phyloP scores from a whole-genome alignment of 257 asterid genomes.

The Ilex asprella region DNA sequence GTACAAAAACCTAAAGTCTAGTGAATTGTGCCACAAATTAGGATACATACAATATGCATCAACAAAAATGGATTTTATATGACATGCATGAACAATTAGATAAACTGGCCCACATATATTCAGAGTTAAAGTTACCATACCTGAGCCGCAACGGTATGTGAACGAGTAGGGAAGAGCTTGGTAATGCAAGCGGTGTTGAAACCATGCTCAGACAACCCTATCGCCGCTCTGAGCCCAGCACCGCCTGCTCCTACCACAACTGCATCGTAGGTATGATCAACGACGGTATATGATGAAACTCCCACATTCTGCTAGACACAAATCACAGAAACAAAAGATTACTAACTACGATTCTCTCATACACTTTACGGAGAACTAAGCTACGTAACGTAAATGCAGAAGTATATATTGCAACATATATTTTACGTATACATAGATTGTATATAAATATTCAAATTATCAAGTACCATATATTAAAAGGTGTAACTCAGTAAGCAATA shows the following conservation, averaged over 20 bases:
- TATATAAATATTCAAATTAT: no score
- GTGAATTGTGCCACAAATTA: no score
- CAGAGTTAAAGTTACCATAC: constrained; percentile 21
- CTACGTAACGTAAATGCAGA: neutral
- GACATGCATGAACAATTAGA: neutral
- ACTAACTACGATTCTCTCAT: no score
- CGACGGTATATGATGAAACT: constrained; percentile 71
- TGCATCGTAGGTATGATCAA: constrained; percentile 98
- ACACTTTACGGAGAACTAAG: neutral
- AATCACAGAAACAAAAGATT: neutral
- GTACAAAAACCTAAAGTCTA: no score
- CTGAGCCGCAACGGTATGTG: constrained; percentile 99
- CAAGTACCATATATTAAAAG: neutral
- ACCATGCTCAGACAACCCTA: constrained; percentile 97
- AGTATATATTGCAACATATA: no score
- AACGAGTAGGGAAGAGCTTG: constrained; percentile 95
- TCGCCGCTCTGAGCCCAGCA: constrained; percentile 97
- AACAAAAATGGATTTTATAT: no score
- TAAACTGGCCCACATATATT: neutral
- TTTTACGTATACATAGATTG: no score
- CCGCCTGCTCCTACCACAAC: constrained; percentile 99
- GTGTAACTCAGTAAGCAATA: neutral
- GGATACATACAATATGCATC: no score
- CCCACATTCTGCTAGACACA: constrained; percentile 46
- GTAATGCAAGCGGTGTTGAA: constrained; percentile 98